Evolutionary conservation across 2,329 filamentous ascomycete species (phyloP), one percentile per base, ranked within the genome.

Genomic region (Sarocladium oryzae): DNA sequence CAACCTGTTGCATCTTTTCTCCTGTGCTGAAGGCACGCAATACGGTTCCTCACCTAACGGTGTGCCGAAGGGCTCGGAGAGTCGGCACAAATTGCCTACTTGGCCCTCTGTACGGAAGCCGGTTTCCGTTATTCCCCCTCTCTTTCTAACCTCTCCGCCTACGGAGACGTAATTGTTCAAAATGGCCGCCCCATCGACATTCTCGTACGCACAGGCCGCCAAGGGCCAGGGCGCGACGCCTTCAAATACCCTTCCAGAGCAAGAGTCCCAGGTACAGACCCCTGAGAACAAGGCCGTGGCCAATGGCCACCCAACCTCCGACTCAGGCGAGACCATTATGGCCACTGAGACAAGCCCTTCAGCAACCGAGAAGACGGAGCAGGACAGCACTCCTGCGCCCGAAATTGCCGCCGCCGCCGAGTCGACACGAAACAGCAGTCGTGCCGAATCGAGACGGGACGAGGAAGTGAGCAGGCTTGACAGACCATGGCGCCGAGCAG

Each of bases 121-220:
- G 33, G 20, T n/a, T 30, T 32, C 28, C 26, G n/a, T 21, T n/a
- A n/a, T n/a, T n/a, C 16, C 11, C 9, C 20, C 16, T 32, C 21
- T 33, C 28, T 33, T 48, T n/a, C 28, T 21, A 23, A 33, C 6
- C 16, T 33, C 20, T 23, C 20, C 43, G 21, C 16, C 33, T 21
- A 4, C 8, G 24, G 21, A 48, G 43, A 32, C 43, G 28, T 20
- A 58, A 52, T 59, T 58, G 52, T 61, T 57, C 58, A 62, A 67
- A 54, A 82, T 81, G 79, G 77, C 78, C 57, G 67, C 69, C 53
- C 61, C 79, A 56, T 75, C 81, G 55, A 75, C 81, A 30, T 96
- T 96, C 67, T 96, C 92, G 54, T 97, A 97, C 70, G 92, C 92
- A 62, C 90, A 96, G 78, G 92, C 92, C 64, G 92, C 92, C 54